Conservation (phyloP, 2,329 filamentous ascomycete genomes). For the Paraphoma chrysanthemicola region DNA sequence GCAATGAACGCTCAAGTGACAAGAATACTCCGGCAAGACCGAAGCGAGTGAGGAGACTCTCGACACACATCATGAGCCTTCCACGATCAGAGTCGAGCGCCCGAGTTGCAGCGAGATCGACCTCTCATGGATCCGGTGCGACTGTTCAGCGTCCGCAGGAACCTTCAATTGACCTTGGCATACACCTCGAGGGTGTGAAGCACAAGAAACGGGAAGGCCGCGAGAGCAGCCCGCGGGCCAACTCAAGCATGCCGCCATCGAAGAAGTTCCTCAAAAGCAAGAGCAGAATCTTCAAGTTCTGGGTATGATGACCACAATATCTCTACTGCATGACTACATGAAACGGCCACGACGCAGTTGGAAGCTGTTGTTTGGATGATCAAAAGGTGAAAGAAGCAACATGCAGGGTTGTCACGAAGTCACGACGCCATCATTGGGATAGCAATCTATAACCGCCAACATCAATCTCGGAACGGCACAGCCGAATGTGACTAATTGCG, state of each 20-base stretch:
- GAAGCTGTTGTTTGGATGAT: slow-evolving; percentile 8
- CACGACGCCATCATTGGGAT: slow-evolving; percentile 26
- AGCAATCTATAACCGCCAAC: slow-evolving; percentile 15
- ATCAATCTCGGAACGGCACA: slow-evolving; percentile 7
- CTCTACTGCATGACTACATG: neutral
- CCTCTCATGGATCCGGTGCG: slow-evolving; percentile 26
- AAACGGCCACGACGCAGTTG: neutral
- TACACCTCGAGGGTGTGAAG: slow-evolving; percentile 21
- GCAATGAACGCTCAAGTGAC: slow-evolving; percentile 29
- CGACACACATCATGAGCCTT: slow-evolving; percentile 38
- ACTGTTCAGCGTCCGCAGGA: slow-evolving; percentile 24
- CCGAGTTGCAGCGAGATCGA: slow-evolving; percentile 19
- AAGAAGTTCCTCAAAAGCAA: slow-evolving; percentile 44
- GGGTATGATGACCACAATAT: slow-evolving; percentile 24
- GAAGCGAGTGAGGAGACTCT: slow-evolving; percentile 40
- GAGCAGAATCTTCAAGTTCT: slow-evolving; percentile 47
- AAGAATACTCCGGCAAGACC: slow-evolving; percentile 27
- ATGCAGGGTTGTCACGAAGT: slow-evolving; percentile 18
- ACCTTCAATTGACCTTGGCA: slow-evolving; percentile 7
- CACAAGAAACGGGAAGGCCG: slow-evolving; percentile 19
- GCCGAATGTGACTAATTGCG: slow-evolving; percentile 3
- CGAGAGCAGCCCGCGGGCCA: slow-evolving; percentile 12
- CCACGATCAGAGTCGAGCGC: slow-evolving; percentile 34
- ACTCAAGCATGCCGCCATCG: slow-evolving; percentile 16
- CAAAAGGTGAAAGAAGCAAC: neutral